Conservation (phyloP, 768 basidiomycete genomes). For the Boletus speciosus region DNA sequence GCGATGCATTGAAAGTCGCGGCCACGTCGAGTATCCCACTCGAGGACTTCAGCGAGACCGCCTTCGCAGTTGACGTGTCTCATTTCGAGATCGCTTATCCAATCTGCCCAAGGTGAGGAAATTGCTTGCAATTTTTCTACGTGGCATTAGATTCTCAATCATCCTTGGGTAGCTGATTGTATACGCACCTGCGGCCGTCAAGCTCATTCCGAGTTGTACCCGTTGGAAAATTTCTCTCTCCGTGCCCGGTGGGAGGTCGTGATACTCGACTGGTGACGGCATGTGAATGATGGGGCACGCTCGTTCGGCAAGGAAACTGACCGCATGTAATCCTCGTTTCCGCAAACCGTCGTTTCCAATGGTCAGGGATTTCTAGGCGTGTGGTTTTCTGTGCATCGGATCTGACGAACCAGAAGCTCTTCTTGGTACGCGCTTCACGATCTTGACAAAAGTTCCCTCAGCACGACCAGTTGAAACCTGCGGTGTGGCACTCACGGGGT, state of each 20-base stretch:
- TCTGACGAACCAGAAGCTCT: conserved; percentile 59
- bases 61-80: conserved; percentile 55
- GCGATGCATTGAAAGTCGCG: conserved; percentile 75
- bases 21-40: conserved; percentile 67
- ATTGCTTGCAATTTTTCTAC: conserved; percentile 80
- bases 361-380: conserved; percentile 51
- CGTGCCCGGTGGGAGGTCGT: conserved; percentile 44
- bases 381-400: conserved; percentile 42
- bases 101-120: conserved; percentile 63
- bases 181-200: conserved; percentile 63
- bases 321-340: conserved; percentile 65
- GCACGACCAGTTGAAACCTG: conserved; percentile 2
- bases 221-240: conserved; percentile 83
- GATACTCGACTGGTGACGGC: conserved; percentile 59
- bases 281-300: background rate
- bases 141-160: background rate
- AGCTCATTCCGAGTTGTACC: conserved; percentile 74
- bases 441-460: conserved; percentile 38
- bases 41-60: conserved; percentile 54
- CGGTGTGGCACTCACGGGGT: conserved; percentile 41
- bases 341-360: conserved; percentile 49
- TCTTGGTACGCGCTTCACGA: conserved; percentile 53
- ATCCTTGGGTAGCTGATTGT: background rate
- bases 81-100: conserved; percentile 58
- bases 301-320: conserved; percentile 30